Base-by-base conservation (phyloP, 1,139 yeast species). In the Blastobotrys aristatus region DNA sequence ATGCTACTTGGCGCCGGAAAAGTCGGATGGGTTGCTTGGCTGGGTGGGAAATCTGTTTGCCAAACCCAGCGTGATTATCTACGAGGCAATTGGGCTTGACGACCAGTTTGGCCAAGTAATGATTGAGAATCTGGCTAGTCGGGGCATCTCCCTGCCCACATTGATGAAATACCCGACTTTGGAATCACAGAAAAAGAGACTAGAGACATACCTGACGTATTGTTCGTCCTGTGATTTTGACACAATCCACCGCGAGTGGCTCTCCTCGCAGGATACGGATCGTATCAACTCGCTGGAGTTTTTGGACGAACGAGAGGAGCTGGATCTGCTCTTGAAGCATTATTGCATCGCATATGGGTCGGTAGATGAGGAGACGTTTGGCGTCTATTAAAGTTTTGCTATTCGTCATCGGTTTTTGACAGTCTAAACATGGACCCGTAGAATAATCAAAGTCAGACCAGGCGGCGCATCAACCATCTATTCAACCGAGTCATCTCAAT, bases 231-330 rank as follows among this genome's bases (percentile, higher is more conserved):
- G 77, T 2, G 80, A 82, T 58, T 73, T 89, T 70, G 76, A 81
- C 61, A 74, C 67, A 50, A 70, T 85, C 10, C 79, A 80, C 31
- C 77, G 80, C 16, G 69, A 74, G 43, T 81, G 90, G 84, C 65
- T 84, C 0, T 54, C 65, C 3, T 53, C 49, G 0, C 62, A 60
- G 0, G 95, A 85, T 43, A 63, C 70, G 43, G 57, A 57, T 16
- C 66, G 95, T 31, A 73, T 89, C 1, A 74, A 78, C 48, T 62
- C 68, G 27, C 70, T 90, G 43, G 97, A 92, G 62, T 72, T 89
- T 56, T 70, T 92, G 34, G 98, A 92, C 66, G 98, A 92, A 63
- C 68, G 88, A 13, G 98, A 92, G 66, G 98, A 92, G 61, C 73
- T 92, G 58, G 71, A 73, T 54, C 68, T 92, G 37, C 71, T 92